A percentile compares a stretch with the other conserved stretches of the same genome.
These are phyloP conservation scores for Coemansia sp. DNA, from an alignment of 192 early-diverging fungal genomes.

Conservation along the genomic window DNA sequence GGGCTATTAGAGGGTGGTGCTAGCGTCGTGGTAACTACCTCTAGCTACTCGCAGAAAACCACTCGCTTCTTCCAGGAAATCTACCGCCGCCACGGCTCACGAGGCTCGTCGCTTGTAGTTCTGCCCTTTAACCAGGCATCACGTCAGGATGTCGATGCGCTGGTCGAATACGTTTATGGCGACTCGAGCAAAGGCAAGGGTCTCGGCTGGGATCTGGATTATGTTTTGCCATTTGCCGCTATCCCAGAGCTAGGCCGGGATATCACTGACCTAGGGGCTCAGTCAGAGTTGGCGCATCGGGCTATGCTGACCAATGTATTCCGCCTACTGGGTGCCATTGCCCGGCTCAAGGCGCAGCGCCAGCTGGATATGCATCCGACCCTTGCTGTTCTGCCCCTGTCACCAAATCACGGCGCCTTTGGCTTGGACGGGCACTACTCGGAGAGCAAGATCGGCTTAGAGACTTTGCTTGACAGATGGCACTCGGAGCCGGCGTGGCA, in stretches of 20 bases:
- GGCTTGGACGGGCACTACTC: slow-evolving; percentile 92
- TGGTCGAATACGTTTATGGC: slow-evolving; percentile 83
- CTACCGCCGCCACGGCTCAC: slow-evolving; percentile 85
- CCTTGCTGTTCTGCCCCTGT: slow-evolving; percentile 85
- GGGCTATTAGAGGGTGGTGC: slow-evolving; percentile 75
- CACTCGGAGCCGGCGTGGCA: slow-evolving; percentile 85
- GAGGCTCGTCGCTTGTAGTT: slow-evolving; percentile 81
- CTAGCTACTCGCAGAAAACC: slow-evolving; percentile 64
- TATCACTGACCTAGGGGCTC: slow-evolving; percentile 77
- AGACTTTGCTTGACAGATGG: slow-evolving; percentile 93
- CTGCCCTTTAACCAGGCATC: slow-evolving; percentile 96
- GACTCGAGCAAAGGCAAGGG: slow-evolving; percentile 66
- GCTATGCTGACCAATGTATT: slow-evolving; percentile 95
- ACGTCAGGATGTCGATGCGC: slow-evolving; percentile 70
- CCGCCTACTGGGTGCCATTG: slow-evolving; percentile 85
- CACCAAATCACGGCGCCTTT: slow-evolving; percentile 97
- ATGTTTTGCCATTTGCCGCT: slow-evolving; percentile 93
- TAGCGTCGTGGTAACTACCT: slow-evolving; percentile 80
- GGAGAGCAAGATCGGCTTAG: slow-evolving; percentile 91
- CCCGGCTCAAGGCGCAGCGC: slow-evolving; percentile 72
- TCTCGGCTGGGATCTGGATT: slow-evolving; percentile 89
- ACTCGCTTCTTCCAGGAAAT: slow-evolving; percentile 85
- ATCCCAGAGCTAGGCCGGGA: slow-evolving; percentile 84
- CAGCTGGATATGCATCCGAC: slow-evolving; percentile 83
- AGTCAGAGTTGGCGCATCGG: slow-evolving; percentile 86